Base-by-base conservation (phyloP, 2,329 filamentous ascomycete species). In the Cryphonectria radicalis region DNA sequence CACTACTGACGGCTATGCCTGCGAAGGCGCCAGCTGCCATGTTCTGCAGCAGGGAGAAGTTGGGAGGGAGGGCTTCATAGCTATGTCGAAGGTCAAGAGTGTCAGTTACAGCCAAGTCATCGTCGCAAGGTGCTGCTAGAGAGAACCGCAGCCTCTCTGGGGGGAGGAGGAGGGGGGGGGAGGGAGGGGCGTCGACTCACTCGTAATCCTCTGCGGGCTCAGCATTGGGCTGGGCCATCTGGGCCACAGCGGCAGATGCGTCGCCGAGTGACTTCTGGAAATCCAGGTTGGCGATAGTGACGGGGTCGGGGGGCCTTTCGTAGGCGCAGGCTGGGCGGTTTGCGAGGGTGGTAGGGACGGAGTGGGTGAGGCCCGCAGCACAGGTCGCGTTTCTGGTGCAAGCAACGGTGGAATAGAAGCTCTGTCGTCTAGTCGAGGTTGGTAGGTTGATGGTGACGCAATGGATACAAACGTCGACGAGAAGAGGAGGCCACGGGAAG, bases 1-100 rank as follows among this genome's bases (percentile, higher is more conserved):
- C 76, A 79, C 91, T 77, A 79, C 91, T 77, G 90, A 97, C 94
- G 78, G 95, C 94, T 83, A 98, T 97, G 77, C 96, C 96, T 72
- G 96, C 96, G 83, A 98, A 98, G 76, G 96, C 96, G 81, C 96
- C 96, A 70, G 96, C 96, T 74, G 91, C 86, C 94, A 98, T 98
- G 83, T 98, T 99, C 81, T 96, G 94, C 75, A 92, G 84, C 79
- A 98, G 88, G 77, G 94, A 96, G 86, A 97, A 97, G 83, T 97
- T 97, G 75, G 95, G 93, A 74, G 95, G 95, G 71, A 99, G 89
- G 75, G 92, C 91, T 88, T 98, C 95, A 88, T 98, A 98, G 84
- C 89, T 91, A 73, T 43, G 65, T 59, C n/a, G 46, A 35, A 73
- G 37, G 68, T 70, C 66, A 46, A 62, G 60, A 68, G 73, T 37